Evolutionary conservation across 1,284 basidiomycete genomes (phyloP), one percentile per base, ranked within the genome.

Genomic region (Lignosus rhinocerotis): DNA sequence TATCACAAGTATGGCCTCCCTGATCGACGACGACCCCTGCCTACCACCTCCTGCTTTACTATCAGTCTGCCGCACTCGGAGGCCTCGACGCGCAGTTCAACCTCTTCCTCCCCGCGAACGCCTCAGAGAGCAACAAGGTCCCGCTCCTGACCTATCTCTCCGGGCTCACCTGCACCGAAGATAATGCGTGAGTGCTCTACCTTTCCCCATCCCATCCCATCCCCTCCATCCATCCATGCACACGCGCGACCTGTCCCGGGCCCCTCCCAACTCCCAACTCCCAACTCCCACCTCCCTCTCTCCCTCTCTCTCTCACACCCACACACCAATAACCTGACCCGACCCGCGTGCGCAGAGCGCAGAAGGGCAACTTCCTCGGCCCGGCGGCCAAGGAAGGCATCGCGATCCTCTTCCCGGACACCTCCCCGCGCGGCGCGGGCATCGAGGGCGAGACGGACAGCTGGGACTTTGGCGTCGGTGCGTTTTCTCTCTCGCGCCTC

Each of bases 341-440:
- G 25, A 25, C 25, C 25, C 25, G 25, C 41, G 12, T 31, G 53
- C 51, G 7, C 66, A 93, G 92, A 0, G 85, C 94, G 1, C 93
- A 95, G 75, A 97, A 98, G 73, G 94, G 92, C 30, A 84, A 83
- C 9, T 93, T 97, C 75, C 77, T 96, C 49, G 82, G 85, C 31
- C 85, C 88, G 31, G 94, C 95, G 1, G 84, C 92, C 2, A 78
- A 85, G 36, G 86, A 95, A 68, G 89, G 90, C 4, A 89, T 99
- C 58, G 96, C 96, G 0, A 77, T 99, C 49, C 86, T 99, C 42
- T 97, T 98, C 73, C 94, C 97, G 0, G 97, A 99, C 72, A 99
- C 97, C 0, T 94, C 91, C 41, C 97, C 97, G 2, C 84, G 96
- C 33, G 95, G 94, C 1, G 96, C 96, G 1, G 88, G 87, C n/a